Conservation (phyloP, 2,329 filamentous ascomycete genomes). For the Boeremia lycopersici region DNA sequence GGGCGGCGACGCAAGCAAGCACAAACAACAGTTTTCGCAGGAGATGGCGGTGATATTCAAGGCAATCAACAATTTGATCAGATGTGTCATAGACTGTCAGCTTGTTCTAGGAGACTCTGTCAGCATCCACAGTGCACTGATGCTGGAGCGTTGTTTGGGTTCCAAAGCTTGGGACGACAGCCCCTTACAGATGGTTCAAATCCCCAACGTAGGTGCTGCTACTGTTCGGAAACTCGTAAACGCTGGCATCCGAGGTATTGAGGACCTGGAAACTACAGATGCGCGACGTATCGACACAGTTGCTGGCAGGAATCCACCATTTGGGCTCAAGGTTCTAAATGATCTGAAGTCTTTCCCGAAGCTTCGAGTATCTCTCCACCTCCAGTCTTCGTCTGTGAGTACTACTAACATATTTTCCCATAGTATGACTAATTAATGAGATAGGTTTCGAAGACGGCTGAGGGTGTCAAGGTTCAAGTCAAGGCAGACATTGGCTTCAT, state of each 20-base stretch:
- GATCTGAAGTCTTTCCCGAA: slow-evolving; percentile 74
- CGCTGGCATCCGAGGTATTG: slow-evolving; percentile 73
- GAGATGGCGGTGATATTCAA: slow-evolving; percentile 71
- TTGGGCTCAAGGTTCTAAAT: slow-evolving; percentile 72
- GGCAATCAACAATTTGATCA: slow-evolving; percentile 70
- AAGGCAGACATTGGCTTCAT: slow-evolving; percentile 72
- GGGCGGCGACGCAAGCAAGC: slow-evolving; percentile 62
- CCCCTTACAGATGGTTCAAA: slow-evolving; percentile 79
- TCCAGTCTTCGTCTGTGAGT: slow-evolving; percentile 55
- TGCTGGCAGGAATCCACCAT: slow-evolving; percentile 80
- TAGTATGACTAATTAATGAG: neutral
- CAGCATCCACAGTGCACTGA: slow-evolving; percentile 71
- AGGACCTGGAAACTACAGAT: slow-evolving; percentile 70
- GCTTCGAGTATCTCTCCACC: slow-evolving; percentile 61
- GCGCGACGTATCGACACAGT: slow-evolving; percentile 76
- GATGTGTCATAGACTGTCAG: slow-evolving; percentile 79
- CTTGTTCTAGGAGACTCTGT: slow-evolving; percentile 67
- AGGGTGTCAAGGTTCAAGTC: slow-evolving; percentile 64
- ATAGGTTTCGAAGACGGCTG: slow-evolving; percentile 35
- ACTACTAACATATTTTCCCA: neutral
- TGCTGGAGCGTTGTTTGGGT: slow-evolving; percentile 76
- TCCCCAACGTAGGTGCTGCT: slow-evolving; percentile 77
- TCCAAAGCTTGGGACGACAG: slow-evolving; percentile 83
- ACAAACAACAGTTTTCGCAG: slow-evolving; percentile 62
- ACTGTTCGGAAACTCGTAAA: slow-evolving; percentile 75